Conservation (phyloP, 257 asterid species). For the Misopates orontium region DNA sequence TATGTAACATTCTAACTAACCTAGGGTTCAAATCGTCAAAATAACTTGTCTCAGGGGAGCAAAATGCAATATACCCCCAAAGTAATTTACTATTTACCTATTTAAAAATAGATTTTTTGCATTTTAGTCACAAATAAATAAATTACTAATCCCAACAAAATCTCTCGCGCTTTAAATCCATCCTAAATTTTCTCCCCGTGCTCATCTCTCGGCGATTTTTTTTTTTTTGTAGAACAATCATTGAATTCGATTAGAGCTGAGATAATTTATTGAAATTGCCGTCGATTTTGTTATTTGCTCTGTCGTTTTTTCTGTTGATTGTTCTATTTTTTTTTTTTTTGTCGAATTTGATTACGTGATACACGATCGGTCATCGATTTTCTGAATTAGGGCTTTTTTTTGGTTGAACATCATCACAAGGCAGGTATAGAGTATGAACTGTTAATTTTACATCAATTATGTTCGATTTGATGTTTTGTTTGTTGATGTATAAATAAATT, state of each 20-base stretch:
- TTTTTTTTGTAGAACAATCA: too few species aligned
- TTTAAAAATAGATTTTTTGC: too few species aligned
- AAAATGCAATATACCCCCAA: too few species aligned
- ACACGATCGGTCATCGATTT: neutral
- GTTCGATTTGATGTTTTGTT: neutral
- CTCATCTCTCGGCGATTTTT: neutral
- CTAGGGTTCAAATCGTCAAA: too few species aligned
- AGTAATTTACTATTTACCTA: too few species aligned
- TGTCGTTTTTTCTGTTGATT: neutral
- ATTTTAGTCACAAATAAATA: too few species aligned
- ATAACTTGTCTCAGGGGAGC: too few species aligned
- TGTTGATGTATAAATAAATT: neutral
- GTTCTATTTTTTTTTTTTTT: neutral
- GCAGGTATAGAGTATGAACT: neutral
- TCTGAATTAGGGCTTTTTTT: constrained; percentile 12
- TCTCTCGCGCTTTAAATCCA: neutral
- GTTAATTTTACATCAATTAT: neutral
- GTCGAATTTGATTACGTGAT: too few species aligned
- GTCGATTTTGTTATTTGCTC: neutral
- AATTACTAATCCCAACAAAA: neutral
- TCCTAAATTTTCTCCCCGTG: constrained; percentile 8
- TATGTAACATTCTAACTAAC: too few species aligned
- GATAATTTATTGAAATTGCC: neutral
- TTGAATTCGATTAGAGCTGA: neutral
- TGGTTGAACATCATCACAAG: neutral